Base-by-base conservation (phyloP, 495 filamentous ascomycete species). In the Penicillium diatomitis region DNA sequence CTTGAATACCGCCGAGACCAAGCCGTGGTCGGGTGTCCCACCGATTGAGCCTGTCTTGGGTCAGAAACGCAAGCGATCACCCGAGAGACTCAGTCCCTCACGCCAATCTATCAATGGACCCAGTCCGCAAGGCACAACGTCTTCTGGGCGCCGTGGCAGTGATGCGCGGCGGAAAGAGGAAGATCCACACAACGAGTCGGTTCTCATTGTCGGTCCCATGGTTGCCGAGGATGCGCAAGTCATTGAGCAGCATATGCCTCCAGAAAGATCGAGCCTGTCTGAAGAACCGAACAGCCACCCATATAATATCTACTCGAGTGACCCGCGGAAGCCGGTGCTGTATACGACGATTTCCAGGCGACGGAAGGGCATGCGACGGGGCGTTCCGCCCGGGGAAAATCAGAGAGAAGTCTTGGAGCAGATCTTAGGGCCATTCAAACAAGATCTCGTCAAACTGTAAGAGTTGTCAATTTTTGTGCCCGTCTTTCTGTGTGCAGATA, bases 321-420 rank as follows among this genome's bases (percentile, higher is more conserved):
- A 74, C 48, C 71, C 71, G 1, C 63, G 68, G 31, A 73, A 75
- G 47, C 70, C 74, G 11, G 68, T 74, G 28, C 63, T 75, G 8
- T 73, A 74, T 47, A 71, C 69, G 5, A 71, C 67, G 9, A 68
- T 75, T 8, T 70, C 72, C n/a, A 60, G 72, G 38, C 63, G 71
- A 41, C 61, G 71, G 42, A 69, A 72, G 47, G 71, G 71, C 32
- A 66, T 74, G 64, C 67, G 71, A 9, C 54, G 60, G 12, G 69
- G 71, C n/a, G 65, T 65, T n/a, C 71, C 71, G 20, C 72, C 73
- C 0, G 73, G 75, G 32, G 72, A 73, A 28, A 70, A 75, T 46
- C 75, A 80, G 43, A 71, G 72, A 41, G 75, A 78, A 46, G 73
- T 78, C 32, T 54, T 80, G 34, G 74, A 78, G 51, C 74, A 80